Base-by-base conservation (phyloP, 2,329 filamentous ascomycete genomes). In the Fusarium sp. region DNA sequence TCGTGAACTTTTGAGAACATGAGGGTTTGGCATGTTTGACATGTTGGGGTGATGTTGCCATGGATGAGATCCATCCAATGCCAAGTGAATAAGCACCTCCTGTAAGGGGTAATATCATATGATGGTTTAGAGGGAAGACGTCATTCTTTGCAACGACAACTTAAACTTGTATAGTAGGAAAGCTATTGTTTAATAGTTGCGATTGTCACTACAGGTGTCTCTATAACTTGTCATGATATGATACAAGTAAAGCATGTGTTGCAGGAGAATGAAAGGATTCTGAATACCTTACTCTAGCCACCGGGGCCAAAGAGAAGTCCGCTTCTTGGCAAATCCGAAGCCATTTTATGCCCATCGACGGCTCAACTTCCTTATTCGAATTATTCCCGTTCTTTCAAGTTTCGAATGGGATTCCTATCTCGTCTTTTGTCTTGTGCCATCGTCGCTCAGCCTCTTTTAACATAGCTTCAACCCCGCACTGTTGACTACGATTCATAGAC, bases 281-380 rank as follows among this genome's bases (percentile, higher is more conserved):
- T 53, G 33, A 29, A 29, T 11, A 9, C n/a, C 29, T n/a, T 22
- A n/a, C 20, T 31, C n/a, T 27, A n/a, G 22, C 22, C 49, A 33
- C 31, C 39, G 39, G 53, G 39, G 20, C n/a, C 47, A 53, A 22
- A 50, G 41, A 42, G n/a, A 65, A 42, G 50, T 42, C 66, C 33
- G 38, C 31, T 58, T 60, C 59, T 72, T 72, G 69, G 65, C 52
- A 70, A 56, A 46, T 18, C 25, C 49, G 36, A 44, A 41, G 41
- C 31, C n/a, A 29, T 64, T 20, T 13, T 31, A 45, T 60, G 38
- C 25, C 29, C 38, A 27, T 47, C 22, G 15, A 41, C 70, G 70
- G 65, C 62, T 33, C 56, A 45, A 58, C 44, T 73, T 73, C 70
- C 70, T 36, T 35, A 67, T 72, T 70, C 38, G 70, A 56, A 66